Conservation (phyloP, 2,329 filamentous ascomycete species). For the Stagonosporopsis chrysanthemi region DNA sequence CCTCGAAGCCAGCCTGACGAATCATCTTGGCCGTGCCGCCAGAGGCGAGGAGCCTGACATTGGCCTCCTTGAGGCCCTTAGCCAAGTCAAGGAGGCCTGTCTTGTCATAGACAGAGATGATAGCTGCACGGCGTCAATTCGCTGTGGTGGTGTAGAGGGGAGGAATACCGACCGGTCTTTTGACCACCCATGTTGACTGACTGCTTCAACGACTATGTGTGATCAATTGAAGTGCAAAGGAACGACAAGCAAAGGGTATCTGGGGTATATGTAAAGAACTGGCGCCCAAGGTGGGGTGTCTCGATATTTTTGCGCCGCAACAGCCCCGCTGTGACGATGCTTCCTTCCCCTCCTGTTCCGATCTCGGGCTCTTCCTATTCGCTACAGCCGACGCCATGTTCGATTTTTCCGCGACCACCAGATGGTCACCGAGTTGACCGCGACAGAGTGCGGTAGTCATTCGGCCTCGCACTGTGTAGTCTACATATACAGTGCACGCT, state of each 20-base stretch:
- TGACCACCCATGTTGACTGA: constrained; percentile 44
- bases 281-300: constrained; percentile 28
- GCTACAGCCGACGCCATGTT: constrained; percentile 8
- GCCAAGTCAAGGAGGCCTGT: constrained; percentile 64
- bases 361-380: constrained; percentile 17
- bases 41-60: constrained; percentile 76
- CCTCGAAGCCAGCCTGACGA: constrained; percentile 91
- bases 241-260: constrained; percentile 16
- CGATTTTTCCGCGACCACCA: background rate
- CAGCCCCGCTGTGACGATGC: constrained; percentile 32
- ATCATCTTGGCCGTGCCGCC: constrained; percentile 97
- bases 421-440: background rate
- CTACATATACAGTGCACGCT: background rate
- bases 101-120: constrained; percentile 99
- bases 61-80: constrained; percentile 48
- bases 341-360: constrained; percentile 18
- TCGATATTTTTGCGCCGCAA: constrained; percentile 29
- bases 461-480: background rate
- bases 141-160: background rate
- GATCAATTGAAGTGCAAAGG: constrained; percentile 27
- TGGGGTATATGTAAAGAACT: constrained; percentile 30
- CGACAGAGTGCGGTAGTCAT: background rate
- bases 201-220: constrained; percentile 11
- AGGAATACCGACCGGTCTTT: constrained; percentile 42
- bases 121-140: constrained; percentile 62